phyloP scores from a whole-genome alignment of 2,329 filamentous ascomycete species.

The Tolypocladium endophyticum region DNA sequence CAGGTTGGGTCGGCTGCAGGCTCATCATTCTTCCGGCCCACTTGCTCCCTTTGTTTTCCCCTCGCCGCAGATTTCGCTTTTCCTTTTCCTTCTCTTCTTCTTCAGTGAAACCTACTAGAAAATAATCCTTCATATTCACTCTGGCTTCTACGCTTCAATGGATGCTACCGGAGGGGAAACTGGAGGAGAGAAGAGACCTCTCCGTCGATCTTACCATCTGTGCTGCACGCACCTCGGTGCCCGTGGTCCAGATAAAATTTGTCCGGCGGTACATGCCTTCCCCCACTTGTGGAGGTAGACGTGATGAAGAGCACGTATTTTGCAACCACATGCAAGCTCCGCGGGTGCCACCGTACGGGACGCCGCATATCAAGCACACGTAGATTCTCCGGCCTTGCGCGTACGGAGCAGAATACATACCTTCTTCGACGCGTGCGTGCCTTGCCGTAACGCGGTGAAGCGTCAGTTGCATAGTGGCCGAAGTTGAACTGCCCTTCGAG shows the following conservation, averaged over 20 bases:
- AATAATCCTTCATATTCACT: constrained; percentile 58
- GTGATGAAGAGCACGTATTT: too few species aligned
- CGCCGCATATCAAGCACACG: neutral
- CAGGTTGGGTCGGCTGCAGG: constrained; percentile 2
- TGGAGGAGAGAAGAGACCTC: constrained; percentile 50
- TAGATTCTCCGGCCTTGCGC: neutral
- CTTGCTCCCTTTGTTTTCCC: neutral
- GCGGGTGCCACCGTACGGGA: neutral
- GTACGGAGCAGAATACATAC: neutral
- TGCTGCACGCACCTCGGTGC: constrained; percentile 22
- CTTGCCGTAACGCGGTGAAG: neutral
- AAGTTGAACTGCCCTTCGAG: too few species aligned
- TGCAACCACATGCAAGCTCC: neutral
- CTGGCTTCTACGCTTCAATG: constrained; percentile 45
- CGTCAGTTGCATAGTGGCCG: neutral
- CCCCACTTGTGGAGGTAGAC: neutral
- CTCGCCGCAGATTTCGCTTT: neutral
- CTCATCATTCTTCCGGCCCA: constrained; percentile 15
- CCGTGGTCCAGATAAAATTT: constrained; percentile 24
- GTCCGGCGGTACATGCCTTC: constrained; percentile 20
- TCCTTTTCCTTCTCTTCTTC: constrained; percentile 15
- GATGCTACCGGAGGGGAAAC: constrained; percentile 58
- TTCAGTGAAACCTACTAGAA: constrained; percentile 31
- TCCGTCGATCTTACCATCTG: constrained; percentile 40
- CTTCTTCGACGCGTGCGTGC: neutral